A percentile compares a stretch with the other conserved stretches of the same genome.
Evolutionary conservation across 371 early-diverging fungal genomes (phyloP).

Genomic region (Phascolomyces articulosus): DNA sequence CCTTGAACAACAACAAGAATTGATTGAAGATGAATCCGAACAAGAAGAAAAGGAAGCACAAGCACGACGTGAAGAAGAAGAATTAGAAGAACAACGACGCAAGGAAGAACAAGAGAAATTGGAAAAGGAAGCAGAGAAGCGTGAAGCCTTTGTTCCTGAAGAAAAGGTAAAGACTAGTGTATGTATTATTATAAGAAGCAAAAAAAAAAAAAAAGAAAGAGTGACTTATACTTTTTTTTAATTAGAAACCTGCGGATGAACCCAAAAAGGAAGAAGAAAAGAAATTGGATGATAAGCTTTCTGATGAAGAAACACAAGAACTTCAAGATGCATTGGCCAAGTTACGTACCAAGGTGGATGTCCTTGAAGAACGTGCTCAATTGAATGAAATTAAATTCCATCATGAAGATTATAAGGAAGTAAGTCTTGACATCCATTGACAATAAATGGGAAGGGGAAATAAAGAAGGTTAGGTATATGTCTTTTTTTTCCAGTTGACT

Average conservation of each 20-base stretch:
- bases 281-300: constrained; percentile 51
- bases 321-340: constrained; percentile 67
- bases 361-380: constrained; percentile 69
- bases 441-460: not conserved
- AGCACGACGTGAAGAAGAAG: constrained; percentile 56
- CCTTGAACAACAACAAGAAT: constrained; percentile 92
- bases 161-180: constrained; percentile 11
- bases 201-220: too few species aligned
- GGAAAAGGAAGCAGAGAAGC: constrained; percentile 40
- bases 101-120: constrained; percentile 41
- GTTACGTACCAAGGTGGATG: constrained; percentile 63
- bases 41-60: constrained; percentile 66
- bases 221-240: not conserved
- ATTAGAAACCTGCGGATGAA: not conserved
- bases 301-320: constrained; percentile 65
- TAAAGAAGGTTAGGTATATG: not conserved
- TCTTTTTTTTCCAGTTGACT: too few species aligned
- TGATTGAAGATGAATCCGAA: constrained; percentile 89
- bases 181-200: too few species aligned
- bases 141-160: constrained; percentile 33
- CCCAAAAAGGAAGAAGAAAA: constrained; percentile 8
- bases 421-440: constrained; percentile 22
- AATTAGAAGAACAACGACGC: constrained; percentile 35
- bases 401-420: constrained; percentile 70
- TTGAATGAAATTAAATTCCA: constrained; percentile 67